phyloP scores from a whole-genome alignment of 495 filamentous ascomycete genomes.

The Apodospora peruviana region DNA sequence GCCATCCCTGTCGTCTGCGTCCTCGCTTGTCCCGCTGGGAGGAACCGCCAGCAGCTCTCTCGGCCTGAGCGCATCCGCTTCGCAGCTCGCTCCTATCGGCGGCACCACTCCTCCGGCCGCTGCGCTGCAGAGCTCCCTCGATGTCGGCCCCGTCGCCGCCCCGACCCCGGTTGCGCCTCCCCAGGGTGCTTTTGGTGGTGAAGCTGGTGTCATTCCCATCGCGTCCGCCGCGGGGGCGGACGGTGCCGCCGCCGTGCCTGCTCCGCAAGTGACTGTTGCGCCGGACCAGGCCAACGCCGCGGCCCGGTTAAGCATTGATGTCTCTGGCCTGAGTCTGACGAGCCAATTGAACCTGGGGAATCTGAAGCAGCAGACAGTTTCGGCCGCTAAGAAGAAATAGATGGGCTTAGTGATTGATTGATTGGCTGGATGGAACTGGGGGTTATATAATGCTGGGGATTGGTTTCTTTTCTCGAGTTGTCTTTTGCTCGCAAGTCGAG shows the following conservation, averaged over 20 bases:
- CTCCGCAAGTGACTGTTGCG: neutral
- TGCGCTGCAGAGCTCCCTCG: conserved; percentile 3
- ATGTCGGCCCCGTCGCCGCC: neutral
- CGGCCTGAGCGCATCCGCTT: neutral
- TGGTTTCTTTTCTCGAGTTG: too few relatives aligned
- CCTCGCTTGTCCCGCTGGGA: neutral
- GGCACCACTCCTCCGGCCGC: neutral
- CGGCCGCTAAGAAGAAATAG: too few relatives aligned
- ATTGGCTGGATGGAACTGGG: too few relatives aligned
- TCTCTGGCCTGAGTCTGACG: conserved; percentile 26
- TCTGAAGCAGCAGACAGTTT: conserved; percentile 20
- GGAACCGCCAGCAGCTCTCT: neutral
- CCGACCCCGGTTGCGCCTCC: conserved; percentile 2
- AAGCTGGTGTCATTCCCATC: conserved; percentile 14
- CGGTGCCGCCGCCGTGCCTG: conserved; percentile 9
- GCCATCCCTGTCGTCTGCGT: too few relatives aligned
- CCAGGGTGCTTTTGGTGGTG: conserved; percentile 20
- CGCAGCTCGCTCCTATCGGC: neutral
- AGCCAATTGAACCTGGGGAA: conserved; percentile 31
- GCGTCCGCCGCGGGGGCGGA: neutral
- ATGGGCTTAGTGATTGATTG: too few relatives aligned
- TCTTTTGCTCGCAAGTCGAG: too few relatives aligned
- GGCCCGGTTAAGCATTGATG: conserved; percentile 17
- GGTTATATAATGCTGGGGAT: too few relatives aligned
- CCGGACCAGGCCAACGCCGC: conserved; percentile 8